These are phyloP conservation scores for Mycena alexandri DNA, from an alignment of 768 basidiomycete genomes.

Conservation along the genomic window DNA sequence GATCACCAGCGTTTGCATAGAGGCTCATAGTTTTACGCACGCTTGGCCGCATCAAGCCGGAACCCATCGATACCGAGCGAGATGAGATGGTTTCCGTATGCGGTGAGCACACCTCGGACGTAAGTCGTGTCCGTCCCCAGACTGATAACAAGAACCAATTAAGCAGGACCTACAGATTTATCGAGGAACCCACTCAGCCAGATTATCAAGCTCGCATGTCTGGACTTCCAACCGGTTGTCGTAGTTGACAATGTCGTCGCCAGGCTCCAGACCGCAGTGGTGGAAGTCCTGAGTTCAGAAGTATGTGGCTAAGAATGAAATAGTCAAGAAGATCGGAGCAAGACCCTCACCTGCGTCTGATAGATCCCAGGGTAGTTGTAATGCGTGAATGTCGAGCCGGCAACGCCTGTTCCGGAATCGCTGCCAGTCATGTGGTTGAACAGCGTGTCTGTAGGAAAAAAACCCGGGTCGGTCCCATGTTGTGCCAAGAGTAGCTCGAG, in stretches of 20 bases:
- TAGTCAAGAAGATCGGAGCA: too few species aligned
- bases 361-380: slow-evolving; percentile 67
- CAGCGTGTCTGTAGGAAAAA: slow-evolving; percentile 58
- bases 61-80: slow-evolving; percentile 74
- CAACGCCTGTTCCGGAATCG: slow-evolving; percentile 63
- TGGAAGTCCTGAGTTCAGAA: slow-evolving; percentile 67
- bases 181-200: slow-evolving; percentile 64
- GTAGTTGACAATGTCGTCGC: slow-evolving; percentile 69
- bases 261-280: slow-evolving; percentile 68
- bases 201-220: slow-evolving; percentile 63
- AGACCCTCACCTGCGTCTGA: slow-evolving; percentile 50
- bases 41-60: slow-evolving; percentile 75
- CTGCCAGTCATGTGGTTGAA: slow-evolving; percentile 76
- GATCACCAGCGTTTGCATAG: too few species aligned
- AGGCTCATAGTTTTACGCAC: slow-evolving; percentile 50
- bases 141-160: slow-evolving; percentile 54
- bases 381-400: slow-evolving; percentile 64
- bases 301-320: too few species aligned
- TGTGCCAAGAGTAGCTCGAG: neutral
- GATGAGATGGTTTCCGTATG: slow-evolving; percentile 71
- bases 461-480: too few species aligned
- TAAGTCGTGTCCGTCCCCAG: slow-evolving; percentile 73
- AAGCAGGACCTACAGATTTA: neutral
- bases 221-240: slow-evolving; percentile 67
- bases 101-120: slow-evolving; percentile 66